These are phyloP conservation scores for Ceratobasidium sp. DNA, from an alignment of 1,284 basidiomycete genomes.

Conservation along the genomic window DNA sequence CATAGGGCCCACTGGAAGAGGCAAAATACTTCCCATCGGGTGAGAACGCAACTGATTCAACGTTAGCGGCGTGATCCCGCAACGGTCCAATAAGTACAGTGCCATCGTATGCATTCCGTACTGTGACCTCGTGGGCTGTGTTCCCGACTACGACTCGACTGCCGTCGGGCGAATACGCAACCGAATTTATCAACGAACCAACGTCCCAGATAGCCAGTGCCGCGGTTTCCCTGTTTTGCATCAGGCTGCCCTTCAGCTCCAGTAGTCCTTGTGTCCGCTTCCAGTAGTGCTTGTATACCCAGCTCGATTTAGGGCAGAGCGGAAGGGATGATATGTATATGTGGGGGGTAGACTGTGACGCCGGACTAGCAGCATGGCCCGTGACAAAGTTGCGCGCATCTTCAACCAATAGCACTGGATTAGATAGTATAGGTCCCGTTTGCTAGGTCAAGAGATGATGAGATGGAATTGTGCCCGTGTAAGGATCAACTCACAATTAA, in stretches of 20 bases:
- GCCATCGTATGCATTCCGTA: not conserved
- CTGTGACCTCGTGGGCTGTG: not conserved
- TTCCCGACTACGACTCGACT: not conserved
- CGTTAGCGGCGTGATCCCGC: not conserved
- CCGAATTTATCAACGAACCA: not conserved
- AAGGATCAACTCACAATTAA: not conserved
- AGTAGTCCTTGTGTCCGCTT: not conserved
- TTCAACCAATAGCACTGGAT: not conserved
- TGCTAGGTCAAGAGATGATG: not conserved
- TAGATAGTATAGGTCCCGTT: not conserved
- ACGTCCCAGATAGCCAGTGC: not conserved
- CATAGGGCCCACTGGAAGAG: not conserved
- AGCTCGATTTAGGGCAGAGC: not conserved
- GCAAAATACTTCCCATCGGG: not conserved
- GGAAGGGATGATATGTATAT: slow-evolving; percentile 9
- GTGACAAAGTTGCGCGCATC: slow-evolving; percentile 7
- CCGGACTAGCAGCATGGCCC: not conserved
- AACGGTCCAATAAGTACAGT: not conserved
- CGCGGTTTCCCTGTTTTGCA: not conserved
- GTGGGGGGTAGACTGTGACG: slow-evolving; percentile 1
- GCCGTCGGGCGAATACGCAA: not conserved
- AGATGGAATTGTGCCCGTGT: not conserved
- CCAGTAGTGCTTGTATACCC: not conserved
- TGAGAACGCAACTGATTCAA: not conserved
- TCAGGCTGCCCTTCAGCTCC: not conserved